phyloP scores from a whole-genome alignment of 495 filamentous ascomycete genomes.

The Tuber aestivum region DNA sequence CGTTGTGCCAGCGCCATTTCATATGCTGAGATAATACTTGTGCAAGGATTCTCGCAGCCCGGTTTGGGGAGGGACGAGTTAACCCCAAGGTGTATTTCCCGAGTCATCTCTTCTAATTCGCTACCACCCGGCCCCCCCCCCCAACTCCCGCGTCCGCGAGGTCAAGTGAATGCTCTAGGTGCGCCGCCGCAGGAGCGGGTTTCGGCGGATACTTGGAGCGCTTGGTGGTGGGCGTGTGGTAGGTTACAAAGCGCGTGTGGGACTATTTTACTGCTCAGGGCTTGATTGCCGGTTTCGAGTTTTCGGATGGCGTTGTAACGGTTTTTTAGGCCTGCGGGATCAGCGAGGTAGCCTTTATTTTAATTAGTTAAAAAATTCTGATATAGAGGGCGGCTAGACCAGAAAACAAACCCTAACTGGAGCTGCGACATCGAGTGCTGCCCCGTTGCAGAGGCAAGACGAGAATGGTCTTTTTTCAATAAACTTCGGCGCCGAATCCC shows the following conservation, averaged over 20 bases:
- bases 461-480: conserved; percentile 67
- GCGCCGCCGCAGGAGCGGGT: conserved; percentile 15
- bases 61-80: too few species aligned
- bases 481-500: conserved; percentile 52
- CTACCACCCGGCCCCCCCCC: not conserved
- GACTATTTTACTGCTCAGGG: conserved; percentile 35
- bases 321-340: conserved; percentile 61
- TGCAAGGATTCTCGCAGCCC: too few species aligned
- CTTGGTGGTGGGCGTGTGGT: conserved; percentile 79
- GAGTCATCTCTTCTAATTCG: too few species aligned
- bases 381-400: too few species aligned
- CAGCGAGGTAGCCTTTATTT: conserved; percentile 54
- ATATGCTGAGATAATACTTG: too few species aligned
- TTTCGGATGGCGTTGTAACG: conserved; percentile 62
- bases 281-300: conserved; percentile 62
- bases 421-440: conserved; percentile 71
- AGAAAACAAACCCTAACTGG: conserved; percentile 57
- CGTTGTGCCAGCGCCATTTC: too few species aligned
- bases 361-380: not conserved
- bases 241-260: conserved; percentile 75
- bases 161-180: not conserved
- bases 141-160: not conserved
- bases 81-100: too few species aligned
- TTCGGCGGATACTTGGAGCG: conserved; percentile 49
- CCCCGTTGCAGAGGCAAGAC: conserved; percentile 61